phyloP scores from a whole-genome alignment of 2,329 filamentous ascomycete genomes.

The Aspergillus sp. region DNA sequence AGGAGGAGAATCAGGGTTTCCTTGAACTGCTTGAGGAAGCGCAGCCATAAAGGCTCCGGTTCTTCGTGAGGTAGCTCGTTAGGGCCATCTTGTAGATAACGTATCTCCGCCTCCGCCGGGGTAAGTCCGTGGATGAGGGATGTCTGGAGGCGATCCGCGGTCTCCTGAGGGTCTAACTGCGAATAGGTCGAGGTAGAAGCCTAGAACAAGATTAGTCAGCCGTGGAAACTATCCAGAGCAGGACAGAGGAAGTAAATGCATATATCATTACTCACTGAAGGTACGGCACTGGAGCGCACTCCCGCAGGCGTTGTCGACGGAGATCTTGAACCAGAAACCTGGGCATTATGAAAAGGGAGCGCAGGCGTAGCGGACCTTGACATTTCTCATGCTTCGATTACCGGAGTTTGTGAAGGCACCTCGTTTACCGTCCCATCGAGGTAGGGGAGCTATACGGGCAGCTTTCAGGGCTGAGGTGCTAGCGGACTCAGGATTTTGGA shows the following conservation, averaged over 20 bases:
- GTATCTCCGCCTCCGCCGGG: slow-evolving; percentile 76
- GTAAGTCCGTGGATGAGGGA: slow-evolving; percentile 83
- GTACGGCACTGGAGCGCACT: slow-evolving; percentile 32
- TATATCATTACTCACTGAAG: slow-evolving; percentile 37
- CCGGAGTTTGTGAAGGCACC: slow-evolving; percentile 22
- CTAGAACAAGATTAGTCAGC: slow-evolving; percentile 29
- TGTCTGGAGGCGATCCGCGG: slow-evolving; percentile 75
- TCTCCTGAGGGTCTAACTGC: slow-evolving; percentile 75
- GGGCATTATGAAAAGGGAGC: slow-evolving; percentile 62
- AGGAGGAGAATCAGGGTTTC: slow-evolving; percentile 94
- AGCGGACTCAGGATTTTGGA: not conserved
- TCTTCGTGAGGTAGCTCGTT: slow-evolving; percentile 96
- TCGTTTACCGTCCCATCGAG: slow-evolving; percentile 35
- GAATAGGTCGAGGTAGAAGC: slow-evolving; percentile 58
- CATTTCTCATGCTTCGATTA: slow-evolving; percentile 59
- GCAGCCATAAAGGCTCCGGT: slow-evolving; percentile 91
- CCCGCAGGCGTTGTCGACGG: slow-evolving; percentile 35
- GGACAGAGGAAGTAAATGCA: not conserved
- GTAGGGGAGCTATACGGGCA: slow-evolving; percentile 4
- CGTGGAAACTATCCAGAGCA: not conserved
- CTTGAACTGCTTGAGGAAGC: slow-evolving; percentile 95
- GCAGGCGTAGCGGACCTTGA: slow-evolving; percentile 64
- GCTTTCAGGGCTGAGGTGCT: not conserved
- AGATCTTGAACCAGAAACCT: slow-evolving; percentile 35
- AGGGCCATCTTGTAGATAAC: slow-evolving; percentile 79